Evolutionary conservation across 2,329 filamentous ascomycete genomes (phyloP), one percentile per base, ranked within the genome.

Genomic region (Diaporthe citri): DNA sequence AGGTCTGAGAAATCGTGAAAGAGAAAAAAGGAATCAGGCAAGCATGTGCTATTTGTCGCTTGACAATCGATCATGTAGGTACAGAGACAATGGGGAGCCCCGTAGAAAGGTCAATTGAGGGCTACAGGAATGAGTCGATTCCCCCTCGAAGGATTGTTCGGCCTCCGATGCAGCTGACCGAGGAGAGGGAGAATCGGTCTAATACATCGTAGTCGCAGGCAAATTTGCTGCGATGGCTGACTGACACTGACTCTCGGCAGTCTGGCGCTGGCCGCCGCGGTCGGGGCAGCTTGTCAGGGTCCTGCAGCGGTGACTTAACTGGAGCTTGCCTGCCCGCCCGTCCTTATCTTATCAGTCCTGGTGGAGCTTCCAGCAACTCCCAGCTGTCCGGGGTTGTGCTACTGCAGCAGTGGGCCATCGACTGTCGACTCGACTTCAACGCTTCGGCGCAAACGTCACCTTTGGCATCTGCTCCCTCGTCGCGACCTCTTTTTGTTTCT

Each of bases 281-380:
- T 69, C 64, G 64, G 64, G 64, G 46, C 22, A 55, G 64, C 64
- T 69, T 69, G 64, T 69, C 64, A 69, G 64, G 64, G 64, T 69
- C 71, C 48, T 69, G 15, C 12, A 55, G 64, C 15, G 64, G n/a
- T n/a, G n/a, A n/a, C n/a, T n/a, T n/a, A n/a, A n/a, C n/a, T n/a
- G n/a, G n/a, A n/a, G n/a, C n/a, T n/a, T n/a, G 34, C 57, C 57
- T 17, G 57, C 57, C 57, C 34, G 39, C 57, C n/a, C 20, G n/a
- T 48, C n/a, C 52, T 72, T 71, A 76, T 72, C 72, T 74, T 72
- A 69, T 76, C 64, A 70, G 71, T 1, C 0, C 22, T 12, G 8
- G 46, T 67, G 46, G 71, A 73, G 71, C 71, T 66, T 17, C 31
- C n/a, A 62, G n/a, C 31, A 73, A 51, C 71, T 66, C 10, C 34